A percentile compares a stretch with the other conserved stretches of the same genome.
Evolutionary conservation across 2,329 filamentous ascomycete genomes (phyloP).

Genomic region (Trichoderma polysporum): DNA sequence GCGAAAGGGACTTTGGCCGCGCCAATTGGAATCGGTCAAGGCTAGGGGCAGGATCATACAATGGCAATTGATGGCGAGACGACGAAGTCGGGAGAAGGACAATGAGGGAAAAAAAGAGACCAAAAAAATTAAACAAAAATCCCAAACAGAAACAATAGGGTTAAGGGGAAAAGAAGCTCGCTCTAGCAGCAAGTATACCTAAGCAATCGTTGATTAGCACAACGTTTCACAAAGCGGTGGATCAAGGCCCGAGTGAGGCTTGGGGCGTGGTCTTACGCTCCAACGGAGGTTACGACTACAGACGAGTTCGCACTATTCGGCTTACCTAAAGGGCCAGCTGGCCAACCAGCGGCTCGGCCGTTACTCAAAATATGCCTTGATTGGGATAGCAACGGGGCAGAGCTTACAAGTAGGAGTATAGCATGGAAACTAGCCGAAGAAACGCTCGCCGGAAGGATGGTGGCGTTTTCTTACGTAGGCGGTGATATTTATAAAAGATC

Average conservation of each 20-base stretch:
- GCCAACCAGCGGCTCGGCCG: background rate
- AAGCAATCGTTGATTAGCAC: background rate
- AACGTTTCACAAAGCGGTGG: slow-evolving; percentile 20
- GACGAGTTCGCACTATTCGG: slow-evolving; percentile 3
- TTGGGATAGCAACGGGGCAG: background rate
- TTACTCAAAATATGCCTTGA: background rate
- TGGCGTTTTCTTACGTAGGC: background rate
- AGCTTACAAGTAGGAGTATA: background rate
- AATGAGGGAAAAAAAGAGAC: background rate
- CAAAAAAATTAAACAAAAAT: background rate
- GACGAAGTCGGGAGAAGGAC: background rate
- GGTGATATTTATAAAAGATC: background rate
- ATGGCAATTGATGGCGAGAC: slow-evolving; percentile 2
- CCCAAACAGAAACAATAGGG: background rate
- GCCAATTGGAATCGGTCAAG: slow-evolving; percentile 12
- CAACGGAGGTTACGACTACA: background rate
- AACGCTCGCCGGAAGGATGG: background rate
- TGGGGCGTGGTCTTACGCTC: slow-evolving; percentile 8
- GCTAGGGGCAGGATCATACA: slow-evolving; percentile 9
- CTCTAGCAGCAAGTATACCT: background rate
- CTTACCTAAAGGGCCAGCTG: background rate
- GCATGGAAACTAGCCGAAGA: background rate
- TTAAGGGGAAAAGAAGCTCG: slow-evolving; percentile 5
- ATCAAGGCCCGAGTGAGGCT: slow-evolving; percentile 15
- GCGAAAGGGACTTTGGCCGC: background rate